Conservation (phyloP, 1,284 basidiomycete species). For the Abortiporus biennis region DNA sequence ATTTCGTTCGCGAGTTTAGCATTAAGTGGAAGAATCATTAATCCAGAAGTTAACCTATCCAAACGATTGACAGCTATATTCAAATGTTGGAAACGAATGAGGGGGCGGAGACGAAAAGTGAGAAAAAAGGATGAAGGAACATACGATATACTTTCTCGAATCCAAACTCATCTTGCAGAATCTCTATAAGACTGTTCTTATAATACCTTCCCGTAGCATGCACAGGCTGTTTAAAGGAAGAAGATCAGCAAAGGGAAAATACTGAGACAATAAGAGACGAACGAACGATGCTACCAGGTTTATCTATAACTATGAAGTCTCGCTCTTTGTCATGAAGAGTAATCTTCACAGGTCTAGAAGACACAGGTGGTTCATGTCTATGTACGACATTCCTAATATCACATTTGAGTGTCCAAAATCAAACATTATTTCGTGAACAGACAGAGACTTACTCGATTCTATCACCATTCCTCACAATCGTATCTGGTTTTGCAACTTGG, state of each 20-base stretch:
- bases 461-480: constrained; percentile 84
- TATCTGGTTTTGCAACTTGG: constrained; percentile 71
- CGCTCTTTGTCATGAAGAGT: constrained; percentile 73
- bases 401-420: constrained; percentile 11
- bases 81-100: constrained; percentile 1
- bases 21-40: constrained; percentile 91
- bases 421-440: background rate
- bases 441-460: constrained; percentile 69
- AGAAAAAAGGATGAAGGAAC: constrained; percentile 24
- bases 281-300: constrained; percentile 89
- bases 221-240: constrained; percentile 56
- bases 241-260: constrained; percentile 1
- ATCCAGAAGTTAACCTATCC: constrained; percentile 91
- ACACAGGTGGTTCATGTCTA: constrained; percentile 94
- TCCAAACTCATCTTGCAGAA: constrained; percentile 82
- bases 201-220: constrained; percentile 88
- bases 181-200: constrained; percentile 83
- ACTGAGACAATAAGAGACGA: constrained; percentile 18
- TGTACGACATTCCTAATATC: constrained; percentile 81
- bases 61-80: constrained; percentile 85
- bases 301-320: constrained; percentile 89
- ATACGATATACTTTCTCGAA: constrained; percentile 80
- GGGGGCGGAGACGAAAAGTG: background rate
- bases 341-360: constrained; percentile 81
- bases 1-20: constrained; percentile 67